Percentiles rank a stretch among this genome's conserved stretches.
phyloP scores from a whole-genome alignment of 106 monocot genomes.

The Dioscorea zingiberensis region DNA sequence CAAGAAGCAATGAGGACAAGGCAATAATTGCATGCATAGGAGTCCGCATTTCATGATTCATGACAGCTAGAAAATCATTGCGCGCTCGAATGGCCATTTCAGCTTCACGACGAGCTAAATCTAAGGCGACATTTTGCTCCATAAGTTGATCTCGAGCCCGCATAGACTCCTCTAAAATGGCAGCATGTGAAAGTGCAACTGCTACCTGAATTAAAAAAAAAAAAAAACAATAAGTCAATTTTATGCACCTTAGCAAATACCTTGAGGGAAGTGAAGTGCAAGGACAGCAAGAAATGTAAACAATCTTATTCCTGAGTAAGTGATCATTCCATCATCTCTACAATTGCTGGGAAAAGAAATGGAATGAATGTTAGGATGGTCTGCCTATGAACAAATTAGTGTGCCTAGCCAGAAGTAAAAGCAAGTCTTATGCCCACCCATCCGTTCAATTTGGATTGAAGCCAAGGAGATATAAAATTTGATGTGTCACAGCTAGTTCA shows the following conservation, averaged over 20 bases:
- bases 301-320: too few species aligned
- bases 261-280: too few species aligned
- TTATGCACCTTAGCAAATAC: too few species aligned
- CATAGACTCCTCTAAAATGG: slow-evolving; percentile 97
- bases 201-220: slow-evolving; percentile 60
- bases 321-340: too few species aligned
- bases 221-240: not conserved
- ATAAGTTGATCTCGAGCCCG: slow-evolving; percentile 85
- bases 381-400: too few species aligned
- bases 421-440: too few species aligned
- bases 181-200: slow-evolving; percentile 96
- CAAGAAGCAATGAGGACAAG: slow-evolving; percentile 74
- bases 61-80: slow-evolving; percentile 94
- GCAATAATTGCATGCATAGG: slow-evolving; percentile 80
- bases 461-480: not conserved
- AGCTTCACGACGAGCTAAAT: slow-evolving; percentile 83
- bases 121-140: slow-evolving; percentile 90
- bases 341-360: too few species aligned
- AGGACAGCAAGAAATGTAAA: not conserved
- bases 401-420: too few species aligned
- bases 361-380: too few species aligned
- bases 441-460: too few species aligned
- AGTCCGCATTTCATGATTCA: slow-evolving; percentile 97
- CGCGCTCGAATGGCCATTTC: slow-evolving; percentile 89
- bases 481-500: not conserved